These are phyloP conservation scores for Spatholobus suberectus DNA, from an alignment of 306 rosid genomes.

Conservation along the genomic window DNA sequence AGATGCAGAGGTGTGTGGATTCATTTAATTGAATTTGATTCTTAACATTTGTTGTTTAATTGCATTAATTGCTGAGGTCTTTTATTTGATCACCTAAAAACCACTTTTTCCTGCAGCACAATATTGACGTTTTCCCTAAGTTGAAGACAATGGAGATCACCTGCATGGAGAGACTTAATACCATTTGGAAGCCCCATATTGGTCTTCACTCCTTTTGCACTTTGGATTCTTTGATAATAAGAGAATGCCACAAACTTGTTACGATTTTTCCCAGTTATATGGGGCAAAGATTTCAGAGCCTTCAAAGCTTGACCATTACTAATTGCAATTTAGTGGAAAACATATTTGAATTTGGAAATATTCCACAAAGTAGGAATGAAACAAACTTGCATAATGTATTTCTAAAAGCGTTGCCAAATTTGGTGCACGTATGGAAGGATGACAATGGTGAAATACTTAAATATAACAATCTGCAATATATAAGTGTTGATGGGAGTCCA, in stretches of 20 bases:
- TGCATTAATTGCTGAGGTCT: neutral
- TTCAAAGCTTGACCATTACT: neutral
- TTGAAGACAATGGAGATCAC: constrained; percentile 17
- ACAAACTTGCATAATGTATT: neutral
- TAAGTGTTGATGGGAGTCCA: neutral
- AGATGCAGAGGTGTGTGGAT: neutral
- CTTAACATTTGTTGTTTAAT: neutral
- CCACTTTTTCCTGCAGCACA: neutral
- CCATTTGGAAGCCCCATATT: constrained; percentile 19
- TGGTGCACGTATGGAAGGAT: constrained; percentile 37
- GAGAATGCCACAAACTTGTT: constrained; percentile 26
- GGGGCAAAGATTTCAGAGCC: neutral
- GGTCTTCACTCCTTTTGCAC: neutral
- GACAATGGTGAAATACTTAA: neutral
- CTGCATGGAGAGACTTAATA: neutral
- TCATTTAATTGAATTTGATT: neutral
- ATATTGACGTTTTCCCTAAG: constrained; percentile 11
- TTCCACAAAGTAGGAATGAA: neutral
- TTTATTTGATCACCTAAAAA: neutral
- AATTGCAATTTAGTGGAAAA: constrained; percentile 8
- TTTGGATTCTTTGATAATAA: neutral
- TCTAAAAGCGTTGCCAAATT: neutral
- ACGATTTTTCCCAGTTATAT: constrained; percentile 17
- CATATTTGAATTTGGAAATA: constrained; percentile 24
- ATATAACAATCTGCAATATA: neutral